Conservation (phyloP, 2,329 filamentous ascomycete genomes). For the Neopestalotiopsis sp. region DNA sequence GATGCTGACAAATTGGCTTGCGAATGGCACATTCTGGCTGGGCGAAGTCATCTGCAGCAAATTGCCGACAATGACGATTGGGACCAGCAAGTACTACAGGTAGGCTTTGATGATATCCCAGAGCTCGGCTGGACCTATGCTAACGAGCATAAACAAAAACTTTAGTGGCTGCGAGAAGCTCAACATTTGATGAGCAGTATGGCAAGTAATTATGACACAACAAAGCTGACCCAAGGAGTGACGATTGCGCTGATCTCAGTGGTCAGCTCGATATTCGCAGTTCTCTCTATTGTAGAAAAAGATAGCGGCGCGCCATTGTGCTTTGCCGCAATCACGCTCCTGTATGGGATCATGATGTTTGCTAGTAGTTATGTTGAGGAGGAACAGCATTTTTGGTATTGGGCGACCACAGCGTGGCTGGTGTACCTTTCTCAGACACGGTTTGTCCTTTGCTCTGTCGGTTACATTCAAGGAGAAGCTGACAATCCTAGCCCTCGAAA, state of each 20-base stretch:
- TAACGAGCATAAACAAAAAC: constrained; percentile 21
- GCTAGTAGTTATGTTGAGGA: constrained; percentile 98
- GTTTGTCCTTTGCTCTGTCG: constrained; percentile 24
- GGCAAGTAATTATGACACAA: constrained; percentile 88
- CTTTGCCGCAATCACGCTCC: constrained; percentile 57
- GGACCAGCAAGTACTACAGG: neutral
- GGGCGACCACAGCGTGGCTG: constrained; percentile 77
- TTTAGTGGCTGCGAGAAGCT: constrained; percentile 70
- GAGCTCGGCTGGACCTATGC: neutral
- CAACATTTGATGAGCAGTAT: constrained; percentile 86
- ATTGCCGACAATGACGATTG: neutral
- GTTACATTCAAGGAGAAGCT: neutral
- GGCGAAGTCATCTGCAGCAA: neutral
- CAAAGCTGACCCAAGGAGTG: constrained; percentile 59
- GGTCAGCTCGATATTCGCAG: constrained; percentile 46
- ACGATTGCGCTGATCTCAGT: constrained; percentile 43
- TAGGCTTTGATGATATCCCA: neutral
- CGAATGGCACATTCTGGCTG: constrained; percentile 61
- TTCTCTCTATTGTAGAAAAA: constrained; percentile 29
- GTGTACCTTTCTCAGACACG: constrained; percentile 56
- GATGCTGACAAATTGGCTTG: constrained; percentile 69
- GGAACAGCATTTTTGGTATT: constrained; percentile 99
- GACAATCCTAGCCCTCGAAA: neutral
- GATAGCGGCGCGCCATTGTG: constrained; percentile 41
- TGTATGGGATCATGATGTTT: constrained; percentile 92